A percentile compares a stretch with the other conserved stretches of the same genome.
phyloP scores from a whole-genome alignment of 257 asterid species.

The Ilex asprella region DNA sequence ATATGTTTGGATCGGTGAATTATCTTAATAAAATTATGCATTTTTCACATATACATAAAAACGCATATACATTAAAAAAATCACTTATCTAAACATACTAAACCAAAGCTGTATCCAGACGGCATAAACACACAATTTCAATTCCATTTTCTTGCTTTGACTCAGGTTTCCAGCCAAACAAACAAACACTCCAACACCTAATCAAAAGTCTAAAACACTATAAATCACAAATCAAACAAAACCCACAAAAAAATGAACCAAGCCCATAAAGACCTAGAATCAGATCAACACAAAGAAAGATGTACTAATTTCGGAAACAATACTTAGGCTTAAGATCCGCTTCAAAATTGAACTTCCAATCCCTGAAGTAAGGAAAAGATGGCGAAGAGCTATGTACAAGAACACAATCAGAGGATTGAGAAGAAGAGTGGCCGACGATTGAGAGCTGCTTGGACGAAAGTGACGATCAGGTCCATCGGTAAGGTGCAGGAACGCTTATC shows the following conservation, averaged over 20 bases:
- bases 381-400: conserved; percentile 17
- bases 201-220: conserved; percentile 4
- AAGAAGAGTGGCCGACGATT: conserved; percentile 25
- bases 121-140: no score
- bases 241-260: conserved; percentile 5
- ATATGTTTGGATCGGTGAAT: no score
- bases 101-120: no score
- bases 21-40: no score
- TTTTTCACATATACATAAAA: no score
- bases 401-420: conserved; percentile 25
- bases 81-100: no score
- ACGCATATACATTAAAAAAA: no score
- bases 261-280: neutral
- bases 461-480: no score
- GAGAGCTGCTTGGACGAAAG: neutral
- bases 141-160: neutral
- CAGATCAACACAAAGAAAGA: neutral
- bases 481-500: no score
- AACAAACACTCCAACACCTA: neutral
- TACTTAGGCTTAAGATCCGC: conserved; percentile 61
- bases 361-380: conserved; percentile 43
- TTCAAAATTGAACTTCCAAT: conserved; percentile 38
- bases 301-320: neutral
- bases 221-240: conserved; percentile 1
- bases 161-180: neutral